Percentiles rank a stretch among this genome's conserved stretches.
These are phyloP conservation scores for Cylindrotheca closterium DNA, from an alignment of 108 stramenopile species.

Conservation along the genomic window DNA sequence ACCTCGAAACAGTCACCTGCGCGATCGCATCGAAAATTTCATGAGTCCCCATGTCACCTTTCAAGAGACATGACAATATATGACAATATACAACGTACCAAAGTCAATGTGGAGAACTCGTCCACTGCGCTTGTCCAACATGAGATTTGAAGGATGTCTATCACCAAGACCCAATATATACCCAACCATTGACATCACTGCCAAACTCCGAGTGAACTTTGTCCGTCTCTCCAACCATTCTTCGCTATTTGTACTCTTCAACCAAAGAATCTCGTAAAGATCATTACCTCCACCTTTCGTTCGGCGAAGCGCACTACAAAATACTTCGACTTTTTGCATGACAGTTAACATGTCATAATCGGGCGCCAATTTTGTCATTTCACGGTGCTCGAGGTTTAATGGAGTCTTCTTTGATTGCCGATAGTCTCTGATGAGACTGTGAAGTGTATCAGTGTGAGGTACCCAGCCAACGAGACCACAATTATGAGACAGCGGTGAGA, in stretches of 20 bases:
- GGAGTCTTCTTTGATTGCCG: conserved; percentile 86
- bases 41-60: no score
- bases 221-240: conserved; percentile 97
- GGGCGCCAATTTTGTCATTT: conserved; percentile 88
- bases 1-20: conserved; percentile 97
- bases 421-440: conserved; percentile 94
- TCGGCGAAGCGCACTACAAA: conserved; percentile 82
- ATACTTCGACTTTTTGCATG: conserved; percentile 98
- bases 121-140: conserved; percentile 91
- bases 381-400: conserved; percentile 92
- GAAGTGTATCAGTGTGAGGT: conserved; percentile 96
- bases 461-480: conserved; percentile 99
- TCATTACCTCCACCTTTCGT: conserved; percentile 92
- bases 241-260: conserved; percentile 94
- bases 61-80: no score
- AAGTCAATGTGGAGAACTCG: conserved; percentile 97
- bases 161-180: conserved; percentile 94
- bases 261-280: conserved; percentile 94
- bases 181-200: conserved; percentile 99
- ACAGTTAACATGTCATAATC: conserved; percentile 93
- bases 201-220: conserved; percentile 93
- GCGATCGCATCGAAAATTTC: no score
- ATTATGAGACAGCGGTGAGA: conserved; percentile 95
- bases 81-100: conserved; percentile 30
- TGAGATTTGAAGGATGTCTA: conserved; percentile 90